phyloP scores from a whole-genome alignment of 2,329 filamentous ascomycete genomes.

The Verticillium albo-atrum region DNA sequence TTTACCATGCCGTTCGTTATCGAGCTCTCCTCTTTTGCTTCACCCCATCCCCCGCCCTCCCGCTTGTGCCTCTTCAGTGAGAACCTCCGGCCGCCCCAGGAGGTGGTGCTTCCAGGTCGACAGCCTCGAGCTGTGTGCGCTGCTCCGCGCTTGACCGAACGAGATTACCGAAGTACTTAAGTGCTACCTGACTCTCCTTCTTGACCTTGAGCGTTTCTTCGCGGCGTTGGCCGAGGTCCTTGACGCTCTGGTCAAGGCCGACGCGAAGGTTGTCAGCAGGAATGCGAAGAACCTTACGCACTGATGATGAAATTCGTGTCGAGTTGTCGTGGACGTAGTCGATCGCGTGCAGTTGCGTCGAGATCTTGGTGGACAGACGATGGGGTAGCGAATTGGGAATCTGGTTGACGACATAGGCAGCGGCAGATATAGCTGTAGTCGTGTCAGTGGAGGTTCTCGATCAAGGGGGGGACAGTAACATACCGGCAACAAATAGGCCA shows the following conservation, averaged over 20 bases:
- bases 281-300: constrained; percentile 82
- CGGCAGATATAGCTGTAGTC: constrained; percentile 62
- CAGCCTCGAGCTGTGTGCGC: constrained; percentile 41
- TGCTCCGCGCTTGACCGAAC: constrained; percentile 60
- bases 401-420: constrained; percentile 77
- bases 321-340: constrained; percentile 94
- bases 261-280: constrained; percentile 84
- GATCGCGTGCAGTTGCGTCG: constrained; percentile 70
- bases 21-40: background rate
- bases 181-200: constrained; percentile 78
- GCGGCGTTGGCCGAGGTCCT: constrained; percentile 72
- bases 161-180: constrained; percentile 87
- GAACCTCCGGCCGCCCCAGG: constrained; percentile 17
- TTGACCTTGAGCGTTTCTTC: constrained; percentile 81
- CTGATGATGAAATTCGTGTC: constrained; percentile 75
- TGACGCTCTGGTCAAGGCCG: constrained; percentile 77
- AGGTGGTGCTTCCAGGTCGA: constrained; percentile 53
- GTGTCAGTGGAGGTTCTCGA: constrained; percentile 22
- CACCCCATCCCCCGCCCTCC: background rate
- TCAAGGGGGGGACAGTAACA: constrained; percentile 30
- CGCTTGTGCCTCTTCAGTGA: background rate
- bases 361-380: constrained; percentile 80
- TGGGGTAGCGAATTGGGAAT: constrained; percentile 87
- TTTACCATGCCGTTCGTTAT: background rate
- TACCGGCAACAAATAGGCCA: constrained; percentile 73